These are phyloP conservation scores for Fusarium setosum DNA, from an alignment of 2,329 filamentous ascomycete genomes.

Conservation along the genomic window DNA sequence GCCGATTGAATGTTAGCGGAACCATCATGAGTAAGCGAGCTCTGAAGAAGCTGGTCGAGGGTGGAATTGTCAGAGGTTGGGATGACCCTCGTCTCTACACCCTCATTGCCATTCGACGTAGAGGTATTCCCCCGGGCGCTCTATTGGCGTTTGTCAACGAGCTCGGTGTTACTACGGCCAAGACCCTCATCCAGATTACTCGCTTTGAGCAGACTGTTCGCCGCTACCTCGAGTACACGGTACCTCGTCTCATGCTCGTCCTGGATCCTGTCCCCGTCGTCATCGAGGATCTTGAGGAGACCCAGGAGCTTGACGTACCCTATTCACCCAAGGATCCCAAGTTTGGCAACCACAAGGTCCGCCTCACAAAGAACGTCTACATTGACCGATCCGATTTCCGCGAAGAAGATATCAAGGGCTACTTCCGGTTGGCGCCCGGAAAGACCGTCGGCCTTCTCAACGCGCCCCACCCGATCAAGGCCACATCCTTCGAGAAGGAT, in stretches of 20 bases:
- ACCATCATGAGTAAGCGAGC: slow-evolving; percentile 90
- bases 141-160: slow-evolving; percentile 92
- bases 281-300: slow-evolving; percentile 78
- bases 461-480: slow-evolving; percentile 76
- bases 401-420: slow-evolving; percentile 78
- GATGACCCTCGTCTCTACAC: slow-evolving; percentile 93
- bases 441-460: slow-evolving; percentile 82
- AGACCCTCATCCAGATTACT: slow-evolving; percentile 80
- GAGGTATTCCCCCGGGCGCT: slow-evolving; percentile 88
- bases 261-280: slow-evolving; percentile 86
- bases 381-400: slow-evolving; percentile 88
- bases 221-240: slow-evolving; percentile 86
- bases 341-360: slow-evolving; percentile 70
- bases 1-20: slow-evolving; percentile 75
- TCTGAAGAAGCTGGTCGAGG: slow-evolving; percentile 81
- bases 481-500: slow-evolving; percentile 77
- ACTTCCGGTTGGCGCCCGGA: slow-evolving; percentile 83
- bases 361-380: slow-evolving; percentile 82
- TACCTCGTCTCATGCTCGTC: slow-evolving; percentile 89
- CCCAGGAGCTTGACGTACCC: slow-evolving; percentile 73
- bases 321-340: slow-evolving; percentile 85
- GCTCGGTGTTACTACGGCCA: slow-evolving; percentile 87
- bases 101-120: slow-evolving; percentile 82
- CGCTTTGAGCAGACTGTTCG: slow-evolving; percentile 90
- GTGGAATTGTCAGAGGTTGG: slow-evolving; percentile 86